A percentile compares a stretch with the other conserved stretches of the same genome.
Conservation (phyloP, 2,329 filamentous ascomycete species). For the Phyllosticta capitalensis region DNA sequence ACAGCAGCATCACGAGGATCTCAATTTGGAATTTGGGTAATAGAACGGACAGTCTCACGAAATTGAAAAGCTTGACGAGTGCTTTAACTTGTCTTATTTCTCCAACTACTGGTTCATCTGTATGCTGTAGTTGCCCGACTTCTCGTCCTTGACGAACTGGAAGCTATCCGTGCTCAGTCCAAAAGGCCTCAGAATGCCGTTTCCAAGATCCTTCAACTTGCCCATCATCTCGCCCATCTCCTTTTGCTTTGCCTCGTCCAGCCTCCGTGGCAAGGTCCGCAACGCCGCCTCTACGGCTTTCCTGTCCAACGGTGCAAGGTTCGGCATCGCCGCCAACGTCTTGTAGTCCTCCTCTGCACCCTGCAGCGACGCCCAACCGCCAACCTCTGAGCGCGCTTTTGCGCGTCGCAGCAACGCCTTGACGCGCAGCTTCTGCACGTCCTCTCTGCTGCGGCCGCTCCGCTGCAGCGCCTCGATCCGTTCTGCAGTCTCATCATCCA, state of each 20-base stretch:
- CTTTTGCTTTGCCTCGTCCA: constrained; percentile 70
- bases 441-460: constrained; percentile 25
- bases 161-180: constrained; percentile 92
- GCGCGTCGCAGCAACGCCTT: constrained; percentile 78
- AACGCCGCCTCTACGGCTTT: constrained; percentile 60
- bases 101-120: constrained; percentile 54
- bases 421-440: constrained; percentile 62
- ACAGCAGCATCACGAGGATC: no score
- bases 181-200: constrained; percentile 86
- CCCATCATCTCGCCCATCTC: constrained; percentile 98
- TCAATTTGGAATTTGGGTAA: neutral
- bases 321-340: constrained; percentile 47
- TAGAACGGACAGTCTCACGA: neutral
- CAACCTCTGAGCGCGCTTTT: constrained; percentile 59
- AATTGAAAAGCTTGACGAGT: neutral
- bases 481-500: constrained; percentile 34
- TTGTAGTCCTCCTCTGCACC: constrained; percentile 77
- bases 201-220: constrained; percentile 85
- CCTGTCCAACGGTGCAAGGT: constrained; percentile 56
- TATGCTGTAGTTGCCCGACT: constrained; percentile 87
- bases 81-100: neutral
- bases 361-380: constrained; percentile 71
- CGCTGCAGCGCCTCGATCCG: constrained; percentile 21
- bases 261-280: constrained; percentile 52
- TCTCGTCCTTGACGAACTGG: constrained; percentile 83